Evolutionary conservation across 192 early-diverging fungal genomes (phyloP).

Genomic region (Coemansia umbellata): DNA sequence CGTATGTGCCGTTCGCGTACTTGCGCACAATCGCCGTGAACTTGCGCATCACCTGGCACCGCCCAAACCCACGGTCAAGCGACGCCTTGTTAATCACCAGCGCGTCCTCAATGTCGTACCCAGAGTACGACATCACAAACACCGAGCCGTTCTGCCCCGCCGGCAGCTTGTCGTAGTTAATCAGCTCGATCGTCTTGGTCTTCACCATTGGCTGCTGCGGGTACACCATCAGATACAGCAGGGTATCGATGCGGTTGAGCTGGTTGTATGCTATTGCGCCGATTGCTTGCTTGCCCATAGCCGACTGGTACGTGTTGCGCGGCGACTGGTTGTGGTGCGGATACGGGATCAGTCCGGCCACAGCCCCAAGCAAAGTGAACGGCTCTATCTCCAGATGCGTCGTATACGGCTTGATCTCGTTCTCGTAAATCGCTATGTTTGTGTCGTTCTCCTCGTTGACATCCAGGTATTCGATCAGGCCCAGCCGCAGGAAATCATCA

Average conservation of each 20-base stretch:
- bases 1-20: conserved; percentile 85
- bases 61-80: conserved; percentile 92
- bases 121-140: conserved; percentile 95
- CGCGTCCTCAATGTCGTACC: conserved; percentile 99
- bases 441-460: conserved; percentile 97
- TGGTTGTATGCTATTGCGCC: conserved; percentile 96
- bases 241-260: conserved; percentile 88
- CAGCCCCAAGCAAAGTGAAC: conserved; percentile 92
- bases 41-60: conserved; percentile 93
- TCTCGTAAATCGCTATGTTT: conserved; percentile 88
- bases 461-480: conserved; percentile 94
- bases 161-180: conserved; percentile 91
- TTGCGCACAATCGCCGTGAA: conserved; percentile 78
- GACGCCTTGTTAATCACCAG: conserved; percentile 91
- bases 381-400: conserved; percentile 97
- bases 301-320: conserved; percentile 97
- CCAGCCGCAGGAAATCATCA: conserved; percentile 87
- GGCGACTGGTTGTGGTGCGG: conserved; percentile 99
- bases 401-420: conserved; percentile 77
- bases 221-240: conserved; percentile 94
- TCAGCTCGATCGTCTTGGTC: conserved; percentile 95
- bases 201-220: conserved; percentile 98
- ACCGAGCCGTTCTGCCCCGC: conserved; percentile 89
- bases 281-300: conserved; percentile 99
- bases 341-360: conserved; percentile 97